Conservation (phyloP, 345 rosid species). For the Syzygium grande region DNA sequence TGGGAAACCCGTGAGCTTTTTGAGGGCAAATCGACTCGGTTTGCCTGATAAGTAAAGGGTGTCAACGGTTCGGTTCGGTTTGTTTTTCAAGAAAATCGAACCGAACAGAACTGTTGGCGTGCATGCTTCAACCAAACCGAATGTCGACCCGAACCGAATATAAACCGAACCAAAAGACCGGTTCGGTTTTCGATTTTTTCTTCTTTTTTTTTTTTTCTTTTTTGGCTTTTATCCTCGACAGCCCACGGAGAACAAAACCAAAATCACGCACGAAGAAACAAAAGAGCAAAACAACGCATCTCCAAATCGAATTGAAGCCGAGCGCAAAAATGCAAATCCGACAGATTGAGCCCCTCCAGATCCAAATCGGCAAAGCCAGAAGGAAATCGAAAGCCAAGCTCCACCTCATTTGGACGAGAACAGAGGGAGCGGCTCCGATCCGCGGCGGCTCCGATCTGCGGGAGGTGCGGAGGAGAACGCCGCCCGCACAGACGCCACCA, state of each 20-base stretch:
- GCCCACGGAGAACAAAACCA: not conserved
- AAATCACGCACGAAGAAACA: not conserved
- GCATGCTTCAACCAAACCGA: no score
- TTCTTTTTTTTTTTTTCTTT: no score
- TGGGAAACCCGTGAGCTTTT: not conserved
- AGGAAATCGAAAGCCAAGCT: not conserved
- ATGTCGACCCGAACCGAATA: no score
- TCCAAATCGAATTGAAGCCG: not conserved
- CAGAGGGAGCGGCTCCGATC: not conserved
- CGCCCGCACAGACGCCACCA: slow-evolving; percentile 20
- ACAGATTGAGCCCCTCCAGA: no score
- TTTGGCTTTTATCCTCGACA: no score
- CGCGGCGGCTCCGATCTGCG: not conserved
- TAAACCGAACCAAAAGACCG: no score
- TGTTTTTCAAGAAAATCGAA: no score
- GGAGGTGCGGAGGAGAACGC: slow-evolving; percentile 20
- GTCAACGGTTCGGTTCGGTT: no score
- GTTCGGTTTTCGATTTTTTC: no score
- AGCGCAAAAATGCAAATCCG: no score
- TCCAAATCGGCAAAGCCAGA: not conserved
- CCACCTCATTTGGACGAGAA: slow-evolving; percentile 5
- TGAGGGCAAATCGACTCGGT: not conserved
- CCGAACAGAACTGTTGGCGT: no score
- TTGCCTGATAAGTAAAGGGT: not conserved
- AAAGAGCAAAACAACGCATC: not conserved